phyloP scores from a whole-genome alignment of 345 rosid species.

The Ceriops decandra region DNA sequence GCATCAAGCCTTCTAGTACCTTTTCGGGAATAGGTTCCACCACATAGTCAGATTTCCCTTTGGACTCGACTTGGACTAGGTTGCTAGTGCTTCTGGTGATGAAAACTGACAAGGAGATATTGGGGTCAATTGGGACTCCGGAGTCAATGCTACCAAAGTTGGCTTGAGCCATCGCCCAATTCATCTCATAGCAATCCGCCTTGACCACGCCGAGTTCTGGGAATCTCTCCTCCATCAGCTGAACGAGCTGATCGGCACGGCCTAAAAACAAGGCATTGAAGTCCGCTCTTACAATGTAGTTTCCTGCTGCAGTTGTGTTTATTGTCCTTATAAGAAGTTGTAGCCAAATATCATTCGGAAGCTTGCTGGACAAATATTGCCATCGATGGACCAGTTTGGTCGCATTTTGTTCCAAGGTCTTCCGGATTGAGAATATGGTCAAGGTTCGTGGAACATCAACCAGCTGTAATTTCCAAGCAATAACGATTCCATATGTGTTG shows the following conservation, averaged over 20 bases:
- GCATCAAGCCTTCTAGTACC: neutral
- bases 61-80: neutral
- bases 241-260: slow-evolving; percentile 13
- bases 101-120: neutral
- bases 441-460: slow-evolving; percentile 8
- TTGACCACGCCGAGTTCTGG: slow-evolving; percentile 34
- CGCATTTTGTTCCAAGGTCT: slow-evolving; percentile 10
- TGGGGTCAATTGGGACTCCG: neutral
- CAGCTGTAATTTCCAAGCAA: slow-evolving; percentile 12
- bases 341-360: slow-evolving; percentile 1
- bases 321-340: neutral
- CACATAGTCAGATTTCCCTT: neutral
- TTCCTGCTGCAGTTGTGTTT: neutral
- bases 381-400: slow-evolving; percentile 8
- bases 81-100: neutral
- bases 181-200: slow-evolving; percentile 24
- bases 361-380: neutral
- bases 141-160: neutral
- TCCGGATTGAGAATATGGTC: slow-evolving; percentile 3
- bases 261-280: slow-evolving; percentile 25
- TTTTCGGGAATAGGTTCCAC: neutral
- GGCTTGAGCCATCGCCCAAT: neutral
- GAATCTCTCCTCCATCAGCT: slow-evolving; percentile 14
- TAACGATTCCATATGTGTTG: neutral
- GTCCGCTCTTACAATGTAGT: neutral